phyloP scores from a whole-genome alignment of 2,329 filamentous ascomycete genomes.

The Sporothrix brunneoviolacea region DNA sequence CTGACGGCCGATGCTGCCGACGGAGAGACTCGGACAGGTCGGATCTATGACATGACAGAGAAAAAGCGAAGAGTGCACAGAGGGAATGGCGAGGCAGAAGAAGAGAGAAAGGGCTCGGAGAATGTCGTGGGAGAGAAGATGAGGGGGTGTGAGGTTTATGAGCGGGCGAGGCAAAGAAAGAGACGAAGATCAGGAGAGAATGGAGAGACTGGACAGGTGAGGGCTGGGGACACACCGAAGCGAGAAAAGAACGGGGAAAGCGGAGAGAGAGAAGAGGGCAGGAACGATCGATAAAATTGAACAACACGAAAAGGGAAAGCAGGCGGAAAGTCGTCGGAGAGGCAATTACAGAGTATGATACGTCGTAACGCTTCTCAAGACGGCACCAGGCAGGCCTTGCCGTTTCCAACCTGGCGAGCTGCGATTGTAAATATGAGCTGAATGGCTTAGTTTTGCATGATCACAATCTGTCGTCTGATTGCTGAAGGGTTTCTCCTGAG shows the following conservation, averaged over 20 bases:
- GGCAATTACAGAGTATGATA: too few relatives aligned
- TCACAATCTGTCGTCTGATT: too few relatives aligned
- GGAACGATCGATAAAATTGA: conserved; percentile 4
- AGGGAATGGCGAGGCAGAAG: not conserved
- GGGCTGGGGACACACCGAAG: too few relatives aligned
- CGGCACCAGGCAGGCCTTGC: too few relatives aligned
- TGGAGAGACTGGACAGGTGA: not conserved
- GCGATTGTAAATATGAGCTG: too few relatives aligned
- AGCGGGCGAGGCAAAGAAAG: too few relatives aligned
- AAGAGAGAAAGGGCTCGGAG: not conserved
- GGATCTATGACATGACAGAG: not conserved
- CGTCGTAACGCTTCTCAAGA: too few relatives aligned
- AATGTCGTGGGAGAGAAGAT: not conserved
- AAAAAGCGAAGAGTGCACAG: too few relatives aligned
- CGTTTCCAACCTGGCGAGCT: too few relatives aligned
- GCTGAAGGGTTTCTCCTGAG: too few relatives aligned
- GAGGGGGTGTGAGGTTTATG: too few relatives aligned
- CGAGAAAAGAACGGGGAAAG: not conserved
- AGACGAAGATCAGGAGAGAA: not conserved
- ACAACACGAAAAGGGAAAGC: not conserved
- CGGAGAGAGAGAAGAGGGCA: not conserved
- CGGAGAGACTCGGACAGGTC: not conserved
- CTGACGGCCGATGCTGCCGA: not conserved
- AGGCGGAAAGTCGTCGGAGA: not conserved
- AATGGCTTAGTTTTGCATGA: too few relatives aligned